A percentile compares a stretch with the other conserved stretches of the same genome.
Conservation (phyloP, 441 rosid species). For the Omphalea diandra region DNA sequence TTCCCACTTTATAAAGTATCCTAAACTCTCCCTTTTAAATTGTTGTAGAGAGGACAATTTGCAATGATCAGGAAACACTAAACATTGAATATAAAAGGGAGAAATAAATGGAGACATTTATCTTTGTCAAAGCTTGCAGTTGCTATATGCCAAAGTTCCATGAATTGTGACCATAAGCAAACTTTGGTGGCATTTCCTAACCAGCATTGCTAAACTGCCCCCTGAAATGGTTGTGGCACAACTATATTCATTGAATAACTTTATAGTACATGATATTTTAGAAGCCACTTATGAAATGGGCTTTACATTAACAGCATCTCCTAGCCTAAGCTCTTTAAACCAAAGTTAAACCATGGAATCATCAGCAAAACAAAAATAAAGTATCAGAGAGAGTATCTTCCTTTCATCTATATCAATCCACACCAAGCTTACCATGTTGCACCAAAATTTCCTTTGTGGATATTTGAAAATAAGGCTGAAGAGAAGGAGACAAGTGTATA, state of each 20-base stretch:
- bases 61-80: not conserved
- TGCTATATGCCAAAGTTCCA: not conserved
- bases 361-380: not conserved
- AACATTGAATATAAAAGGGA: not conserved
- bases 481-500: slow-evolving; percentile 35
- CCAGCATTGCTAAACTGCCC: too few species aligned
- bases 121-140: not conserved
- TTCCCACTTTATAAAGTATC: not conserved
- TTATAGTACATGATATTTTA: too few species aligned
- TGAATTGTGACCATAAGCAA: not conserved
- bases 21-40: not conserved
- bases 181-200: not conserved
- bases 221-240: too few species aligned
- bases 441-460: slow-evolving; percentile 31
- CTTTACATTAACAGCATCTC: too few species aligned
- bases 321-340: too few species aligned
- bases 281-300: too few species aligned
- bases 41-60: not conserved
- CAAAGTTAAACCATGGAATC: too few species aligned
- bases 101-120: not conserved
- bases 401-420: not conserved
- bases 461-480: slow-evolving; percentile 33
- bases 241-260: too few species aligned
- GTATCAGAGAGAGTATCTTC: not conserved
- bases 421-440: slow-evolving; percentile 38